phyloP scores from a whole-genome alignment of 1,284 basidiomycete species.

The Pseudozyma thailandica region DNA sequence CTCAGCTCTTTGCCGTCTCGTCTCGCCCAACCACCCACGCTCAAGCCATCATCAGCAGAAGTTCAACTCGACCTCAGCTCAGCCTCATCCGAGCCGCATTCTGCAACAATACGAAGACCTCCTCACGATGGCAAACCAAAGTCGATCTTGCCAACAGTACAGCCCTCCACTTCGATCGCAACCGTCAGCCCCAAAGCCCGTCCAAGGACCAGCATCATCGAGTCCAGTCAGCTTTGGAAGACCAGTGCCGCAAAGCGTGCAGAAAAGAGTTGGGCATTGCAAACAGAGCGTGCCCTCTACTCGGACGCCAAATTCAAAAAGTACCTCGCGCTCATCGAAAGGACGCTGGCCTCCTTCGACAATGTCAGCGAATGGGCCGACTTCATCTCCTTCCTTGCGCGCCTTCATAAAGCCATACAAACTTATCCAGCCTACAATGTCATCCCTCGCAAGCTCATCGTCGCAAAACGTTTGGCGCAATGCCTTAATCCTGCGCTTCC shows the following conservation, averaged over 20 bases:
- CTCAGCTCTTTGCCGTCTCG: slow-evolving; percentile 47
- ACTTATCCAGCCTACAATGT: slow-evolving; percentile 90
- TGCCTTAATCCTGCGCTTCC: slow-evolving; percentile 97
- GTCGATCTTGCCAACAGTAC: slow-evolving; percentile 9
- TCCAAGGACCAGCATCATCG: slow-evolving; percentile 39
- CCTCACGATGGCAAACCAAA: slow-evolving; percentile 5
- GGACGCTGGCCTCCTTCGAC: slow-evolving; percentile 90
- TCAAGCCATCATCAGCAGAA: slow-evolving; percentile 44
- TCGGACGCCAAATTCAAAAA: slow-evolving; percentile 94
- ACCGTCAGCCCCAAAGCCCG: slow-evolving; percentile 29
- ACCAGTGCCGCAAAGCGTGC: slow-evolving; percentile 62
- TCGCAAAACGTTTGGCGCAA: slow-evolving; percentile 93
- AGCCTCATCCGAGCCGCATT: slow-evolving; percentile 22
- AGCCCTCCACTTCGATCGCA: slow-evolving; percentile 13
- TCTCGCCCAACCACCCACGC: slow-evolving; percentile 30
- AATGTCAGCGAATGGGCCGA: slow-evolving; percentile 99
- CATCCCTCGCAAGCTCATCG: slow-evolving; percentile 92
- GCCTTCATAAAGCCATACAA: slow-evolving; percentile 94
- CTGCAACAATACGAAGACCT: background rate
- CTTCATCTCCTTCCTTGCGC: slow-evolving; percentile 96
- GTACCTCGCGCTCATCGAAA: slow-evolving; percentile 89
- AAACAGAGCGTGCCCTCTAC: slow-evolving; percentile 62
- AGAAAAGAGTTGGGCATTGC: slow-evolving; percentile 62
- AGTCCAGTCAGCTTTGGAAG: slow-evolving; percentile 57
- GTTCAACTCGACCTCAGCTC: slow-evolving; percentile 54